Percentiles rank a stretch among this genome's conserved stretches.
Evolutionary conservation across 768 basidiomycete species (phyloP).

Genomic region (Tubosaeta sp.): DNA sequence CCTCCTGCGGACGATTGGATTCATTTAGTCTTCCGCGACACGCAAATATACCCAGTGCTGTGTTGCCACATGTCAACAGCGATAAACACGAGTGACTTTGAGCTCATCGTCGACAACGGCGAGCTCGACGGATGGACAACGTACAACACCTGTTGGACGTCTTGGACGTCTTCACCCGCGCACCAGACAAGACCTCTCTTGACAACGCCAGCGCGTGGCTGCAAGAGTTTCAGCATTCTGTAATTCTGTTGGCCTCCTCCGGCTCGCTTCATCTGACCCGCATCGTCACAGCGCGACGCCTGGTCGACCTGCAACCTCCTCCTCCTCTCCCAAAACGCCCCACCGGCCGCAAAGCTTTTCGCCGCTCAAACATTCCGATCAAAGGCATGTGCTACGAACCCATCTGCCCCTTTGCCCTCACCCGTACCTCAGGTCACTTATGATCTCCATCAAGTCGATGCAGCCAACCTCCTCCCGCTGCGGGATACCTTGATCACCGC

Average conservation of each 20-base stretch:
- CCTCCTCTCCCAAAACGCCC: constrained; percentile 74
- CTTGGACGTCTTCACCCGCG: constrained; percentile 72
- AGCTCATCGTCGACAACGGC: constrained; percentile 8
- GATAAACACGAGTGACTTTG: constrained; percentile 17
- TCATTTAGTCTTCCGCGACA: constrained; percentile 9
- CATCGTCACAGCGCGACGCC: constrained; percentile 82
- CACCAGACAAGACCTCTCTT: constrained; percentile 78
- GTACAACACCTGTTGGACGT: constrained; percentile 72
- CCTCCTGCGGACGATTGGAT: constrained; percentile 20
- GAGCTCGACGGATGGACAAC: constrained; percentile 50
- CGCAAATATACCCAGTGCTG: constrained; percentile 32
- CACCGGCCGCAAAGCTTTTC: constrained; percentile 80
- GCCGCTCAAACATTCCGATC: constrained; percentile 95
- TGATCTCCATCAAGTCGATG: constrained; percentile 86
- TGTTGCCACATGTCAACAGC: constrained; percentile 34
- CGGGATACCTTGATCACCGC: constrained; percentile 84
- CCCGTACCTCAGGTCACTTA: constrained; percentile 74
- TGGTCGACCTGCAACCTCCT: constrained; percentile 95
- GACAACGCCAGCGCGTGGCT: constrained; percentile 93
- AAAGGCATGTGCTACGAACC: constrained; percentile 57
- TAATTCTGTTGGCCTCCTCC: constrained; percentile 66
- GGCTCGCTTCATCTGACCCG: constrained; percentile 60
- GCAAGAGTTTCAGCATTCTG: constrained; percentile 98
- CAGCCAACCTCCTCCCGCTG: constrained; percentile 66
- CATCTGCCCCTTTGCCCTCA: constrained; percentile 24